Conservation (phyloP, 306 rosid genomes). For the Vicia faba region DNA sequence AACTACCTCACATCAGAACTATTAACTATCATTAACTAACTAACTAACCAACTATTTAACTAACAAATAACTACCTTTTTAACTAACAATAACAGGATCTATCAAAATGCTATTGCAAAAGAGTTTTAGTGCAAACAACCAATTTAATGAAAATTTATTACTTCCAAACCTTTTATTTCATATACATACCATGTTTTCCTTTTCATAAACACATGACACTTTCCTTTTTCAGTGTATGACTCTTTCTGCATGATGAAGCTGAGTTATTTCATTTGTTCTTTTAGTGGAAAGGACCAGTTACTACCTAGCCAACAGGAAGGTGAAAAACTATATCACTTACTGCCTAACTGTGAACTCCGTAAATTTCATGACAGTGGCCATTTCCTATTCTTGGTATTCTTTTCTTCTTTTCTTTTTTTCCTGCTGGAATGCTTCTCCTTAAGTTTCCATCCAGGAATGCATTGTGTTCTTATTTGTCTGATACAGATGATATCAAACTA, state of each 20-base stretch:
- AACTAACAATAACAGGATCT: no score
- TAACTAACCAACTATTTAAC: no score
- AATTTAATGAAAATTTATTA: slow-evolving; percentile 13
- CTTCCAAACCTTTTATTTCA: slow-evolving; percentile 1
- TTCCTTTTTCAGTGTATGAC: slow-evolving; percentile 28
- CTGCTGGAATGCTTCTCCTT: not conserved
- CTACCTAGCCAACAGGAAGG: slow-evolving; percentile 75
- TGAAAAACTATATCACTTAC: slow-evolving; percentile 47
- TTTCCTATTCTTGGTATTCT: slow-evolving; percentile 76
- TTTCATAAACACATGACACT: not conserved
- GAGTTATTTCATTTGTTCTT: slow-evolving; percentile 40
- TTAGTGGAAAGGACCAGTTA: slow-evolving; percentile 75
- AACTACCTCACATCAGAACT: no score
- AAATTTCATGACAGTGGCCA: slow-evolving; percentile 68
- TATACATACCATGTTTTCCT: not conserved
- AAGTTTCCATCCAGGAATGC: slow-evolving; percentile 20
- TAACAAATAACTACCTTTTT: no score
- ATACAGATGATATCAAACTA: slow-evolving; percentile 15
- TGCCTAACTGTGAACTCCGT: slow-evolving; percentile 64
- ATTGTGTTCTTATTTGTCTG: slow-evolving; percentile 9
- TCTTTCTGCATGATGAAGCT: slow-evolving; percentile 32
- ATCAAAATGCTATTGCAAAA: not conserved
- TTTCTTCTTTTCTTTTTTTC: slow-evolving; percentile 33
- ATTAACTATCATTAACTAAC: no score
- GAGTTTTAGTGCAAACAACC: not conserved